phyloP scores from a whole-genome alignment of 108 stramenopile genomes.

The Nitzschia palea region DNA sequence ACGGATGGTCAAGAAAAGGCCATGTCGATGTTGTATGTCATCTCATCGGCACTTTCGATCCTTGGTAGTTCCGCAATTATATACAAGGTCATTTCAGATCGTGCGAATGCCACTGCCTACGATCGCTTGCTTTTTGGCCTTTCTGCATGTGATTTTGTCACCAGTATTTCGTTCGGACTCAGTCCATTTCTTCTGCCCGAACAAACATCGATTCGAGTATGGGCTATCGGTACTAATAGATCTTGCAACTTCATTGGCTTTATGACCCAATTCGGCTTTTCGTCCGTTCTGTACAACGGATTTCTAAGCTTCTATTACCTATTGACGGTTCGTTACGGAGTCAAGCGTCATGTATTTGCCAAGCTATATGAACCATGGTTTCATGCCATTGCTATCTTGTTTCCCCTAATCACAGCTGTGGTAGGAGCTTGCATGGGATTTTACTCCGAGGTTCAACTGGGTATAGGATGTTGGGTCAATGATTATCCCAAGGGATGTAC shows the following conservation, averaged over 20 bases:
- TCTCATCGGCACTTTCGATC: conserved; percentile 6
- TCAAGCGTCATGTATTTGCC: conserved; percentile 5
- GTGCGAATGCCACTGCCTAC: conserved; percentile 8
- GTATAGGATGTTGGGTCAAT: conserved; percentile 12
- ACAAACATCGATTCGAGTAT: neutral
- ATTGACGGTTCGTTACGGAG: conserved; percentile 13
- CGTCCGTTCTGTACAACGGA: conserved; percentile 29
- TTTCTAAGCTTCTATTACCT: conserved; percentile 30
- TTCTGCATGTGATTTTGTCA: conserved; percentile 16
- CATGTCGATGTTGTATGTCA: neutral
- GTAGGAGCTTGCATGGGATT: conserved; percentile 15
- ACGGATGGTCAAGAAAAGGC: conserved; percentile 12
- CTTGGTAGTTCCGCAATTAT: conserved; percentile 15
- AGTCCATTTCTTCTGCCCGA: conserved; percentile 7
- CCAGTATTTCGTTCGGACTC: neutral
- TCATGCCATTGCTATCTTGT: conserved; percentile 1
- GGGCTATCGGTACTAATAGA: conserved; percentile 27
- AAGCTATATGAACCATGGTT: conserved; percentile 15
- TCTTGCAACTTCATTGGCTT: conserved; percentile 30
- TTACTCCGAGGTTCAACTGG: conserved; percentile 6
- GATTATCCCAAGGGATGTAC: conserved; percentile 8
- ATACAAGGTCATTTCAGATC: conserved; percentile 3
- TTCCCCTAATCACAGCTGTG: neutral
- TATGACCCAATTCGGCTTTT: conserved; percentile 22
- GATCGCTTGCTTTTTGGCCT: conserved; percentile 28